phyloP scores from a whole-genome alignment of 2,329 filamentous ascomycete species.

The Tolypocladium nubicola region DNA sequence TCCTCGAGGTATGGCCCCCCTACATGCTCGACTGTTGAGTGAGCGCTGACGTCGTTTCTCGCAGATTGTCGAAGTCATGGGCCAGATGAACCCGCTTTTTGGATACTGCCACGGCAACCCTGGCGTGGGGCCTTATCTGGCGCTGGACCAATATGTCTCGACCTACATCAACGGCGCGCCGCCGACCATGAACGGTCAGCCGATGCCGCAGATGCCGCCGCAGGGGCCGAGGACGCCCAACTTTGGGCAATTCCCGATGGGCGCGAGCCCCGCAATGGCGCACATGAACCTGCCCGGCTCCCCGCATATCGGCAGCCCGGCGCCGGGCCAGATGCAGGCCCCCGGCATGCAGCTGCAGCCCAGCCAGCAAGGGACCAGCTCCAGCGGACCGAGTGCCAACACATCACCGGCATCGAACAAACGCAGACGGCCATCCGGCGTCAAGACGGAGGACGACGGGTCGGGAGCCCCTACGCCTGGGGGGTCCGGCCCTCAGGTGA shows the following conservation, averaged over 20 bases:
- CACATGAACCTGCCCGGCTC: slow-evolving; percentile 53
- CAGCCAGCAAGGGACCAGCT: slow-evolving; percentile 57
- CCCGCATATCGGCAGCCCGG: slow-evolving; percentile 50
- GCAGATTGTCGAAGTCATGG: slow-evolving; percentile 55
- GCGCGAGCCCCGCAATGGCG: slow-evolving; percentile 47
- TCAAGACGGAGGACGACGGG: slow-evolving; percentile 47
- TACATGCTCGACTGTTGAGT: slow-evolving; percentile 7
- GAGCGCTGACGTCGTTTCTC: background rate
- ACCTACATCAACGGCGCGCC: slow-evolving; percentile 30
- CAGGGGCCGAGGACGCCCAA: slow-evolving; percentile 42
- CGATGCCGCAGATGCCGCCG: slow-evolving; percentile 24
- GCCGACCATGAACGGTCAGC: slow-evolving; percentile 36
- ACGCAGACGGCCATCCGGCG: slow-evolving; percentile 43
- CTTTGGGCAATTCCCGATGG: slow-evolving; percentile 47
- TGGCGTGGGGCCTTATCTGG: slow-evolving; percentile 42
- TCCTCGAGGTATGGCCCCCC: slow-evolving; percentile 43
- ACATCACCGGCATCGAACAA: slow-evolving; percentile 54
- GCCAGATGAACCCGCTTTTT: slow-evolving; percentile 56
- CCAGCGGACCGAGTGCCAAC: slow-evolving; percentile 56
- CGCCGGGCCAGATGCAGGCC: slow-evolving; percentile 51
- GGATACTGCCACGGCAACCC: slow-evolving; percentile 44
- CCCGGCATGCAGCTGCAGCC: slow-evolving; percentile 57
- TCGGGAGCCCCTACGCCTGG: slow-evolving; percentile 37
- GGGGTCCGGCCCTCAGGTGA: slow-evolving; percentile 32
- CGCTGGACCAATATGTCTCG: slow-evolving; percentile 49